Percentiles rank a stretch among this genome's conserved stretches.
Evolutionary conservation across 2,329 filamentous ascomycete species (phyloP).

Genomic region (Alternaria atra): DNA sequence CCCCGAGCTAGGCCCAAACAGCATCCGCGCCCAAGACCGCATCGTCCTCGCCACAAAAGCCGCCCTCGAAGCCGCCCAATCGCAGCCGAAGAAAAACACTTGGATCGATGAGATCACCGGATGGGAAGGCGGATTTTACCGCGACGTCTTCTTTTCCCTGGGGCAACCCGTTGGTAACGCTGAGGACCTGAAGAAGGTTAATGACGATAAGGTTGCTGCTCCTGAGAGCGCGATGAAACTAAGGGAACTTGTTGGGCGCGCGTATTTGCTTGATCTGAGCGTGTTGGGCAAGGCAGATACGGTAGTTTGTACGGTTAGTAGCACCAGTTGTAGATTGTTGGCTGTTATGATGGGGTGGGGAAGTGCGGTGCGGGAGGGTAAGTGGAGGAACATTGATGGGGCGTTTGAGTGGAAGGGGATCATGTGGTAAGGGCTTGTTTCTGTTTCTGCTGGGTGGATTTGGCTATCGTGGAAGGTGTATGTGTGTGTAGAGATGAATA

Average conservation of each 20-base stretch:
- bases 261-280: constrained; percentile 82
- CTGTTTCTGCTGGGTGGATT: neutral
- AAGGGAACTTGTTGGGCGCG: constrained; percentile 78
- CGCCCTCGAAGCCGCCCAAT: constrained; percentile 52
- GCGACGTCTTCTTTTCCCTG: constrained; percentile 81
- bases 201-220: constrained; percentile 29
- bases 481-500: neutral
- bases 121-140: constrained; percentile 90
- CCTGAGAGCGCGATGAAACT: constrained; percentile 67
- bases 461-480: neutral
- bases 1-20: constrained; percentile 66
- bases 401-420: constrained; percentile 51
- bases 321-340: constrained; percentile 72
- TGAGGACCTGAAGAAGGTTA: constrained; percentile 32
- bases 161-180: constrained; percentile 57
- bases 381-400: constrained; percentile 75
- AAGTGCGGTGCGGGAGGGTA: constrained; percentile 54
- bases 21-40: constrained; percentile 73
- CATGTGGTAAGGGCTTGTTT: constrained; percentile 37
- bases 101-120: constrained; percentile 80
- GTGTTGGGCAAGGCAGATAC: constrained; percentile 75
- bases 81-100: constrained; percentile 48
- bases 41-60: constrained; percentile 77
- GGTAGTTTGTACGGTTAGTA: constrained; percentile 79
- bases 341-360: constrained; percentile 92